phyloP scores from a whole-genome alignment of 345 rosid genomes.

The Salix arbutifolia region DNA sequence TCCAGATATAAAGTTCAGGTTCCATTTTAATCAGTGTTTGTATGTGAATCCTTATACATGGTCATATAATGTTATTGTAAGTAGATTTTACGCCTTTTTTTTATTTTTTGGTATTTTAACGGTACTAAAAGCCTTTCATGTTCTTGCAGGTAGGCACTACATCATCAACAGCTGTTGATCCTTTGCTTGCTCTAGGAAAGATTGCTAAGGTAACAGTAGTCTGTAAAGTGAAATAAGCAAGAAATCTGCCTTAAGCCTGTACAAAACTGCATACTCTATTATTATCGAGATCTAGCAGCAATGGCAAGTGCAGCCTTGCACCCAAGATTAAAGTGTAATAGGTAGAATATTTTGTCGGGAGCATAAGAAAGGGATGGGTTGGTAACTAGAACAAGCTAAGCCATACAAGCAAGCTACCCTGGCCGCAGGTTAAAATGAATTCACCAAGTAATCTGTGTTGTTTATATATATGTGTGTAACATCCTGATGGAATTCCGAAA shows the following conservation, averaged over 20 bases:
- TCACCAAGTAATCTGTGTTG: background rate
- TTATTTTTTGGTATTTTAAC: no score
- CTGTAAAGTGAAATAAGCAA: background rate
- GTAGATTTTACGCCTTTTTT: background rate
- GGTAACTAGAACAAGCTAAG: background rate
- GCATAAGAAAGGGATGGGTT: background rate
- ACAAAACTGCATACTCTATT: background rate
- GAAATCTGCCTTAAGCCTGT: background rate
- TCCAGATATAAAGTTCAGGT: background rate
- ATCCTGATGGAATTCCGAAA: background rate
- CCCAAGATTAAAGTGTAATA: background rate
- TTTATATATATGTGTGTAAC: no score
- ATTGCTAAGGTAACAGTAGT: conserved; percentile 52
- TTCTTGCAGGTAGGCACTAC: conserved; percentile 73
- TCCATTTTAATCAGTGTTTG: background rate
- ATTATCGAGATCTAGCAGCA: background rate
- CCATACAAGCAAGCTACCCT: background rate
- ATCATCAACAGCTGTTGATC: conserved; percentile 84
- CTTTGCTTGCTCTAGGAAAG: conserved; percentile 56
- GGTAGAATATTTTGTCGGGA: background rate
- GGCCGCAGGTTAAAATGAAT: background rate
- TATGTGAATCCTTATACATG: conserved; percentile 1
- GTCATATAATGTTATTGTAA: background rate
- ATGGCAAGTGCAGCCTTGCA: background rate
- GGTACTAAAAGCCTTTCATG: background rate